Evolutionary conservation across 2,329 filamentous ascomycete species (phyloP), one percentile per base, ranked within the genome.

Genomic region (Coniochaeta sp.): DNA sequence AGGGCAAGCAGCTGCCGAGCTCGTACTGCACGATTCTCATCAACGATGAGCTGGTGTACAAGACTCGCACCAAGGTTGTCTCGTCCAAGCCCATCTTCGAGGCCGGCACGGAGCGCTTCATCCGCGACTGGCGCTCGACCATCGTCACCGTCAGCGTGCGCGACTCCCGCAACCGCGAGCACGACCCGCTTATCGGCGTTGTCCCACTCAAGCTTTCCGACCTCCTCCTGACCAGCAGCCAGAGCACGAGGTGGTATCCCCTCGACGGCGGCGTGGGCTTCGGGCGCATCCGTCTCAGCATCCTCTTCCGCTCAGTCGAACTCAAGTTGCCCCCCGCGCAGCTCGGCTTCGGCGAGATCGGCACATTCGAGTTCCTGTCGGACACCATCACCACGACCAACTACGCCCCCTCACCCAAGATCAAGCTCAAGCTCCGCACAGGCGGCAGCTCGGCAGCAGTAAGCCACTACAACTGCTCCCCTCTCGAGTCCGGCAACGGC

Each of bases 31-130:
- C 91, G 1, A 91, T 99, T 51, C 71, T 94, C 10, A 77, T 88
- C 67, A 96, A 96, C 59, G 92, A 97, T 61, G 84, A 95, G 61
- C 70, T 96, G 59, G 81, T 83, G 16, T 97, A 96, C 74, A 91
- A 92, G 63, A 97, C 92, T n/a, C 83, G 94, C 62, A 83, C 89
- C 32, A 97, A 99, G 74, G 91, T 91, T 3, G 87, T 95, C 8
- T 95, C 88, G 32, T 95, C 89, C 50, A 91, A 95, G 66, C 94
- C 94, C 1, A 96, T 97, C 57, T 97, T 96, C 78, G 96, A 97
- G 60, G 91, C 94, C 3, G 92, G 92, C 53, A 96, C 91, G 0
- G 94, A 99, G 64, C 82, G 87, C 12, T 97, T 97, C 61, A 74
- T 97, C 27, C 86, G 92, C 20, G 92, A 99, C 64, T 99, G 94